These are phyloP conservation scores for Coix lacrymajobi DNA, from an alignment of 176 grass and related monocot genomes.

Conservation along the genomic window DNA sequence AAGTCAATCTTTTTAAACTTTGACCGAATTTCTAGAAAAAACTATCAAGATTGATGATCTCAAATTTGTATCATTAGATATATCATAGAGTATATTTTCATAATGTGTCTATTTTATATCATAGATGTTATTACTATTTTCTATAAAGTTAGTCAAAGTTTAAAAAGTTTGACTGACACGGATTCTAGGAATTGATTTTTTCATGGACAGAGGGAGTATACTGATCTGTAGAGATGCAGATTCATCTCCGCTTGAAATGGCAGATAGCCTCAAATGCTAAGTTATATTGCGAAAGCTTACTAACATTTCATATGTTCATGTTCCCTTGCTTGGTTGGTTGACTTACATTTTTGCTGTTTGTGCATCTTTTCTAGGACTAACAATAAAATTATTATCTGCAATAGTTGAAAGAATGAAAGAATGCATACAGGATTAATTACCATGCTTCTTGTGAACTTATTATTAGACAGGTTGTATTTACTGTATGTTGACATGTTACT, in stretches of 20 bases:
- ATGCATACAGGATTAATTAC: neutral
- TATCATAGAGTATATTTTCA: too few relatives aligned
- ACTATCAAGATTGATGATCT: too few relatives aligned
- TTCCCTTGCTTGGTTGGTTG: neutral
- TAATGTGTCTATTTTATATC: too few relatives aligned
- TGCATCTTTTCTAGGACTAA: neutral
- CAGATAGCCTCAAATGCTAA: neutral
- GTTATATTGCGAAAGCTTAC: neutral
- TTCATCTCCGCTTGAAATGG: neutral
- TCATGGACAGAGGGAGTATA: too few relatives aligned
- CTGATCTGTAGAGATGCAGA: neutral
- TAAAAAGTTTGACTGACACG: too few relatives aligned
- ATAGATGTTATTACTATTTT: too few relatives aligned
- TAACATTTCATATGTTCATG: neutral
- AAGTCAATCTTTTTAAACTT: too few relatives aligned
- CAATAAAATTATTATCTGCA: neutral
- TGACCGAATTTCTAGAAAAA: too few relatives aligned
- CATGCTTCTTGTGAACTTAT: neutral
- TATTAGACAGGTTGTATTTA: neutral
- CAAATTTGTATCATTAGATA: too few relatives aligned
- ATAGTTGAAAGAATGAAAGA: neutral
- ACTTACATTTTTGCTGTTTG: neutral
- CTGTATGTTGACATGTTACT: neutral
- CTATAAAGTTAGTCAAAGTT: too few relatives aligned
- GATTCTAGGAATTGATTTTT: too few relatives aligned